Percentiles rank a stretch among this genome's conserved stretches.
These are phyloP conservation scores for Kitagawia praeruptora DNA, from an alignment of 129 eudicot species.

Conservation along the genomic window DNA sequence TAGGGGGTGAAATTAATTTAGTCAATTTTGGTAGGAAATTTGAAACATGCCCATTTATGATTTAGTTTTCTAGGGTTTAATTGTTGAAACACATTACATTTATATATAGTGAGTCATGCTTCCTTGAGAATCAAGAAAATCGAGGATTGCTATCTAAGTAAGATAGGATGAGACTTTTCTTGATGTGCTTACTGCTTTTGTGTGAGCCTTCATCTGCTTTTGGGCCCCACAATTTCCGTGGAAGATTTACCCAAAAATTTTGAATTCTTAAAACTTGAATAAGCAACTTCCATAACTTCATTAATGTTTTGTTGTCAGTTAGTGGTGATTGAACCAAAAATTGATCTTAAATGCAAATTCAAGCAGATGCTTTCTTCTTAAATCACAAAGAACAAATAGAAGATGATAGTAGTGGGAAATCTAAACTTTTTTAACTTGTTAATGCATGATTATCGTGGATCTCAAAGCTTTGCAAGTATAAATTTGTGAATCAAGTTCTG, in stretches of 20 bases:
- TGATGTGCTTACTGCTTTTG: background rate
- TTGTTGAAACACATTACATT: background rate
- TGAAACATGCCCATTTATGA: background rate
- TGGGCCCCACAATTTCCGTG: background rate
- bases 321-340: background rate
- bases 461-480: background rate
- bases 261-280: background rate
- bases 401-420: background rate
- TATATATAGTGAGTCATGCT: background rate
- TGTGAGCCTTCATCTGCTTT: background rate
- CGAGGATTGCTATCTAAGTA: background rate
- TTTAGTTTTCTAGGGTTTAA: background rate
- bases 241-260: background rate
- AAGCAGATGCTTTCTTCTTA: background rate
- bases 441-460: background rate
- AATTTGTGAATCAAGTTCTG: background rate
- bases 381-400: background rate
- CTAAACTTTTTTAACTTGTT: background rate
- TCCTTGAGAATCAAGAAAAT: background rate
- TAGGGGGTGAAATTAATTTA: background rate
- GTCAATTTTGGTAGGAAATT: background rate
- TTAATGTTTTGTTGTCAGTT: background rate
- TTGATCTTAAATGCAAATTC: background rate
- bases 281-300: background rate
- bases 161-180: background rate